Percentiles rank a stretch among this genome's conserved stretches.
These are phyloP conservation scores for Paramecium tetraurelia DNA, from an alignment of 73 alveolate genomes.

Conservation along the genomic window DNA sequence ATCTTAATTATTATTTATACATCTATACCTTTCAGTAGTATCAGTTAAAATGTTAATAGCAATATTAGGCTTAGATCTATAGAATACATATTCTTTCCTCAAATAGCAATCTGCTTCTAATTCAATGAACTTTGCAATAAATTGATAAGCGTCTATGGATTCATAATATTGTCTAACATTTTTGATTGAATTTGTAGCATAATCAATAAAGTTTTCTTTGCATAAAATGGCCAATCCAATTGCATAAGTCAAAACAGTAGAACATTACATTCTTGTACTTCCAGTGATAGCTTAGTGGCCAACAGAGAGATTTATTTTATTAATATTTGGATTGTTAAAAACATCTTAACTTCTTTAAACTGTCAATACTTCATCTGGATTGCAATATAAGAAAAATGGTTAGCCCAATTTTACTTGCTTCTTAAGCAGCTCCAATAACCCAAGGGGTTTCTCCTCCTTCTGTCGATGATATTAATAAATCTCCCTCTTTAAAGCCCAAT, in stretches of 20 bases:
- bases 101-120: constrained; percentile 28
- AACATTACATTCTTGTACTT: constrained; percentile 60
- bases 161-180: constrained; percentile 31
- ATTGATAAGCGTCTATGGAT: background rate
- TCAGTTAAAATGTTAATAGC: constrained; percentile 56
- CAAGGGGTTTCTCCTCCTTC: constrained; percentile 66
- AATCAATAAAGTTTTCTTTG: background rate
- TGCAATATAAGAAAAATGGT: constrained; percentile 59
- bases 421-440: constrained; percentile 60
- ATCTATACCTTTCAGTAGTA: constrained; percentile 50
- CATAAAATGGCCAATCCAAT: constrained; percentile 52
- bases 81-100: constrained; percentile 40
- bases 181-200: background rate
- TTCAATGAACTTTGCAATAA: constrained; percentile 29
- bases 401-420: constrained; percentile 41
- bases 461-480: constrained; percentile 52
- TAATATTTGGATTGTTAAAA: constrained; percentile 29
- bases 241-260: constrained; percentile 57
- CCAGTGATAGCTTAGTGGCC: constrained; percentile 58
- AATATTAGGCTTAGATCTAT: constrained; percentile 44
- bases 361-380: constrained; percentile 54
- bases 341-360: constrained; percentile 55
- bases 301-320: constrained; percentile 51
- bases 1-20: background rate
- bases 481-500: constrained; percentile 44